phyloP scores from a whole-genome alignment of 2,329 filamentous ascomycete species.

The Cordyceps fumosorosea region DNA sequence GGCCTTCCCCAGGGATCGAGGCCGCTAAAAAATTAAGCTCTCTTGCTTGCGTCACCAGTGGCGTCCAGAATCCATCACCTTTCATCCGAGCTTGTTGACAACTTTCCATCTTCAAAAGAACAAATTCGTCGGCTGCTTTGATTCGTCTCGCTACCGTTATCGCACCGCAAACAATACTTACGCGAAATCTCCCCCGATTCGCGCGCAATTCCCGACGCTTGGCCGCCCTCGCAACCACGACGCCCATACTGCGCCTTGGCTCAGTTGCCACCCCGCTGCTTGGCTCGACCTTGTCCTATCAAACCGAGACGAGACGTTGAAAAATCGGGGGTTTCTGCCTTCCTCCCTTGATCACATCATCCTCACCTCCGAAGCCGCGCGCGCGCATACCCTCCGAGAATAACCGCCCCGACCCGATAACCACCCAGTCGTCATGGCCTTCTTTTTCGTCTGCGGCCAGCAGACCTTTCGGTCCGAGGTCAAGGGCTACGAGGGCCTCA shows the following conservation, averaged over 20 bases:
- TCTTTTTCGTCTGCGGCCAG: conserved; percentile 57
- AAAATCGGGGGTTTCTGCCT: too few species aligned
- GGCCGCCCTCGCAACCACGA: too few species aligned
- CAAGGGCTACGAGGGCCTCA: conserved; percentile 53
- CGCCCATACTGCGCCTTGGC: too few species aligned
- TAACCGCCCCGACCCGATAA: too few species aligned
- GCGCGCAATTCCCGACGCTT: too few species aligned
- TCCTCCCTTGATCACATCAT: too few species aligned
- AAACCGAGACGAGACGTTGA: background rate
- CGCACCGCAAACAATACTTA: background rate
- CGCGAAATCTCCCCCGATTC: too few species aligned
- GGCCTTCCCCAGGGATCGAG: background rate
- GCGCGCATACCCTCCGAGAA: too few species aligned
- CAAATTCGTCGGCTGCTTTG: background rate
- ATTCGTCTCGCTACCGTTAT: background rate
- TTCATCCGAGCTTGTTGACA: background rate
- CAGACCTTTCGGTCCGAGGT: conserved; percentile 55
- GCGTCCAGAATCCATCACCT: background rate
- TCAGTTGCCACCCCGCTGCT: background rate
- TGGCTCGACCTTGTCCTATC: background rate
- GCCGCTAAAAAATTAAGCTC: conserved; percentile 1
- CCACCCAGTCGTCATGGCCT: conserved; percentile 40
- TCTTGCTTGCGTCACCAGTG: conserved; percentile 4
- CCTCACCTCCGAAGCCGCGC: too few species aligned
- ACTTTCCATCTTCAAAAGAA: background rate